Evolutionary conservation across 257 asterid species (phyloP), one percentile per base, ranked within the genome.

Genomic region (Craterostigma plantagineum): DNA sequence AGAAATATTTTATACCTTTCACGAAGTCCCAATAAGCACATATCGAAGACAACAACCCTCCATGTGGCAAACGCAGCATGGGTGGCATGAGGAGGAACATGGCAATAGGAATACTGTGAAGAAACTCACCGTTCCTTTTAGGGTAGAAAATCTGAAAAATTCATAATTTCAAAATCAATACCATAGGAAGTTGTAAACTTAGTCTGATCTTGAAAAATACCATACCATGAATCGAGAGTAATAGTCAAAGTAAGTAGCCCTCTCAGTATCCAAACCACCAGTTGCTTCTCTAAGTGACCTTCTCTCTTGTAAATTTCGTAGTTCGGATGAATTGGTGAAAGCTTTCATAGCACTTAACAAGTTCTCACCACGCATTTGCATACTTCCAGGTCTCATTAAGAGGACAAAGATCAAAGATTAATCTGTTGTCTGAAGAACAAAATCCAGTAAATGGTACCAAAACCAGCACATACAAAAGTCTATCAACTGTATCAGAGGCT

Each of bases 341-440:
- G 92, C 82, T 67, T 72, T 83, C 74, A 90, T 56, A 47, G 79
- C 16, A 59, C 77, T 72, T 50, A 68, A 44, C 58, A 90, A 60
- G 66, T 90, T 90, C 43, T 90, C 98, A 59, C 98, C 98, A 2
- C 98, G 93, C 14, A 83, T 93, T 75, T 90, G 98, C 64, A 90
- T 70, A 86, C 98, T 90, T 69, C 98, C 98, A 53, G 93, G 95
- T 61, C 95, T 90, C 52, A 48, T 59, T 39, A 18, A 45, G 48
- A 10, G 14, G 54, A 61, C 57, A 38, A 46, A 55, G 62, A 46
- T 42, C n/a, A n/a, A n/a, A n/a, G n/a, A n/a, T n/a, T n/a, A n/a
- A n/a, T n/a, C n/a, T n/a, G n/a, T n/a, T n/a, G n/a, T n/a, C n/a
- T n/a, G 50, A 63, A 63, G 49, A 53, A 30, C 54, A 50, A 50